Conservation (phyloP, 148 eudicot genomes). For the Rhododendron ferrugineum region DNA sequence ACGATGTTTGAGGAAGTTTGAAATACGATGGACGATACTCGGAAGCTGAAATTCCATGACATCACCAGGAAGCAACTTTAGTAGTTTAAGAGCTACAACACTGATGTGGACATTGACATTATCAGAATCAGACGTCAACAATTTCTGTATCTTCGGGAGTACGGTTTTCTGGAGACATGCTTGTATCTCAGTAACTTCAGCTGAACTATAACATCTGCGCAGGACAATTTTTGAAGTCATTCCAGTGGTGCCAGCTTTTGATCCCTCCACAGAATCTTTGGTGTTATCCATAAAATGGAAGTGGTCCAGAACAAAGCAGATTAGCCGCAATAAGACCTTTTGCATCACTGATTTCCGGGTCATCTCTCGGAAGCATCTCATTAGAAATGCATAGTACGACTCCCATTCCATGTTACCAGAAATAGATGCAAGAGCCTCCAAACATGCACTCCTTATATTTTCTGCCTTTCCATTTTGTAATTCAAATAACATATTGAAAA, state of each 20-base stretch:
- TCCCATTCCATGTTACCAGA: constrained; percentile 76
- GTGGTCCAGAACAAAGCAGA: constrained; percentile 63
- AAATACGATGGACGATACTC: constrained; percentile 67
- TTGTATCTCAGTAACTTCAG: constrained; percentile 42
- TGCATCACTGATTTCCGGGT: constrained; percentile 50
- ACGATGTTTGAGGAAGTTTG: constrained; percentile 71
- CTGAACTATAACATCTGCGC: constrained; percentile 17
- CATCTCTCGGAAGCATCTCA: constrained; percentile 72
- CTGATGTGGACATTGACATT: constrained; percentile 65
- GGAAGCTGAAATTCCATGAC: constrained; percentile 68
- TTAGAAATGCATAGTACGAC: constrained; percentile 52
- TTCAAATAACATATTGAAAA: constrained; percentile 64
- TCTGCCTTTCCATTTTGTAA: constrained; percentile 62
- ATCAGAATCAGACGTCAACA: constrained; percentile 64
- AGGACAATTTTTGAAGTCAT: background rate
- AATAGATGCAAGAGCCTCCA: constrained; percentile 69
- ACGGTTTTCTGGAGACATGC: constrained; percentile 40
- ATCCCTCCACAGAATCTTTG: constrained; percentile 13
- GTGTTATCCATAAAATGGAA: constrained; percentile 54
- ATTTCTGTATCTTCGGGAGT: constrained; percentile 70
- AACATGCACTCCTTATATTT: constrained; percentile 60
- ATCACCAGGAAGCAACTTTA: constrained; percentile 29
- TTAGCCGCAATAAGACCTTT: constrained; percentile 63
- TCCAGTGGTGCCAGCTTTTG: constrained; percentile 1
- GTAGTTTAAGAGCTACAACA: constrained; percentile 69